Evolutionary conservation across 2,329 filamentous ascomycete species (phyloP).

Genomic region (Chaetomiaceae sp.): DNA sequence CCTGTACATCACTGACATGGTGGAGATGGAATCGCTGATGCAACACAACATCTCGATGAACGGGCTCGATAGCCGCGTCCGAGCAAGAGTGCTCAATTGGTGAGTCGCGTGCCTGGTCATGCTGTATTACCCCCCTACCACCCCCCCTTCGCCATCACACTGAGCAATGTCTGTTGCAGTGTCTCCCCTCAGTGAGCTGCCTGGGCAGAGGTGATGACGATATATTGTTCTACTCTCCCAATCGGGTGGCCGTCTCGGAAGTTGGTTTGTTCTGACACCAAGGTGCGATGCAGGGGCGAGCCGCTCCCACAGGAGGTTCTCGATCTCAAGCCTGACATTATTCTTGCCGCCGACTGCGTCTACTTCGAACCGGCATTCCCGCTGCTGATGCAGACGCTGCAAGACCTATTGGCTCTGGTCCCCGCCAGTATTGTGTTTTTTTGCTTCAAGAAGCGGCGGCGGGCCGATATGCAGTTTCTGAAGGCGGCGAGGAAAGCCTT

Average conservation of each 20-base stretch:
- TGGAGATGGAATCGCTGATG: conserved; percentile 82
- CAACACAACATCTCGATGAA: conserved; percentile 83
- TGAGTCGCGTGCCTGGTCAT: conserved; percentile 35
- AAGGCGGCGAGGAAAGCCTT: conserved; percentile 67
- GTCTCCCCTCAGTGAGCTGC: conserved; percentile 1
- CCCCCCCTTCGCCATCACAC: too few species aligned
- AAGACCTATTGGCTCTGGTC: conserved; percentile 68
- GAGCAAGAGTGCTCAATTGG: conserved; percentile 77
- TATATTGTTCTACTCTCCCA: background rate
- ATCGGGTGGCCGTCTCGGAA: conserved; percentile 8
- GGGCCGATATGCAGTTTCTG: conserved; percentile 73
- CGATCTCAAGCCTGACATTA: conserved; percentile 64
- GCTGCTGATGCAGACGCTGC: conserved; percentile 72
- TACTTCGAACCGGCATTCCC: conserved; percentile 97
- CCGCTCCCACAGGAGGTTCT: conserved; percentile 50
- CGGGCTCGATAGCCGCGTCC: conserved; percentile 57
- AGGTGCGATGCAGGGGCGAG: conserved; percentile 50
- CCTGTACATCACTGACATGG: conserved; percentile 83
- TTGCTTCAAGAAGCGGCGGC: conserved; percentile 89
- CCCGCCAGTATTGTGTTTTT: conserved; percentile 66
- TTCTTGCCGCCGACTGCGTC: conserved; percentile 94
- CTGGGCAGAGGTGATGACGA: background rate
- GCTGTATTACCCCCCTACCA: too few species aligned
- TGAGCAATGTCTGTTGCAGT: background rate
- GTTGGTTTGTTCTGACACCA: conserved; percentile 21